Conservation (phyloP, 306 rosid species). For the Cicer chorassanicum region DNA sequence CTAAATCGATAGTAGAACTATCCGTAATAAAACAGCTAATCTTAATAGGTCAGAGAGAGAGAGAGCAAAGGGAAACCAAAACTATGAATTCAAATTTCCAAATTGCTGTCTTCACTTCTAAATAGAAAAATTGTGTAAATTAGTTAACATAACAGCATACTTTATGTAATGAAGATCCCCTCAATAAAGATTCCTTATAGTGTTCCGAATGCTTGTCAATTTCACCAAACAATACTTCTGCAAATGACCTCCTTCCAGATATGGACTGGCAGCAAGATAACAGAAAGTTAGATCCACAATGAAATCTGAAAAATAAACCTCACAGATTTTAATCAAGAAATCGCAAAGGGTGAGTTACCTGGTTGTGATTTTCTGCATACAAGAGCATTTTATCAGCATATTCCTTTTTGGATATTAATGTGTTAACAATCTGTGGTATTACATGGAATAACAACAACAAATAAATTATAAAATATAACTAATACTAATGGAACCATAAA, state of each 20-base stretch:
- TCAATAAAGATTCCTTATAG: slow-evolving; percentile 59
- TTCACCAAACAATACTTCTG: slow-evolving; percentile 84
- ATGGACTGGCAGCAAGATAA: slow-evolving; percentile 69
- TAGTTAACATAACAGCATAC: slow-evolving; percentile 55
- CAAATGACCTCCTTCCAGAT: slow-evolving; percentile 85
- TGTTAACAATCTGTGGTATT: slow-evolving; percentile 69
- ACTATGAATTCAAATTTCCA: slow-evolving; percentile 2
- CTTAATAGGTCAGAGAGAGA: not conserved
- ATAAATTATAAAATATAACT: slow-evolving; percentile 34
- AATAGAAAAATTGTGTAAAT: slow-evolving; percentile 30
- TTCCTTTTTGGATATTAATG: slow-evolving; percentile 68
- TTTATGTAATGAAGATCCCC: slow-evolving; percentile 92
- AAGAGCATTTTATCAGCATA: slow-evolving; percentile 74
- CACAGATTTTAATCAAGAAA: slow-evolving; percentile 10
- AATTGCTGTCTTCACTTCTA: slow-evolving; percentile 24
- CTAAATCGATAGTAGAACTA: not conserved
- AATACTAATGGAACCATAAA: slow-evolving; percentile 25
- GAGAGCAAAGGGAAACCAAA: slow-evolving; percentile 3
- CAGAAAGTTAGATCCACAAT: slow-evolving; percentile 30
- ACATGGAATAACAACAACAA: slow-evolving; percentile 29
- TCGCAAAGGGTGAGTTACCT: slow-evolving; percentile 55
- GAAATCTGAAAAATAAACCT: not conserved
- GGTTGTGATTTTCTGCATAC: slow-evolving; percentile 92
- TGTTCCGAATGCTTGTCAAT: slow-evolving; percentile 53
- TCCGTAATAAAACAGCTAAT: slow-evolving; percentile 11